phyloP scores from a whole-genome alignment of 306 rosid species.

The Quercus gilva region DNA sequence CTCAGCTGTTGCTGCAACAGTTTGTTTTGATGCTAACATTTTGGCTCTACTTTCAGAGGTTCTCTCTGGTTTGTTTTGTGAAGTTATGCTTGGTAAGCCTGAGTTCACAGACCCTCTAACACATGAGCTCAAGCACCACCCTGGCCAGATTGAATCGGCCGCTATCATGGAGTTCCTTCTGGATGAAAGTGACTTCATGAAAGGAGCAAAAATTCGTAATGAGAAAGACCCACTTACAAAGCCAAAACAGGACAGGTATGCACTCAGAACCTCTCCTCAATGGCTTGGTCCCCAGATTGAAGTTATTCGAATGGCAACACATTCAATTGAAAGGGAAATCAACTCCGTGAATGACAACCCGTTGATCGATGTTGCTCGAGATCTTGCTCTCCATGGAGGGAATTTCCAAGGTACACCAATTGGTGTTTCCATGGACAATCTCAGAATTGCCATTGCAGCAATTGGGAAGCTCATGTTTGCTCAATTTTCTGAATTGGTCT shows the following conservation, averaged over 20 bases:
- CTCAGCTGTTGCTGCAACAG: conserved; percentile 33
- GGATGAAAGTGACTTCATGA: conserved; percentile 24
- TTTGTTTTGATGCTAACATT: conserved; percentile 33
- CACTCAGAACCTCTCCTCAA: conserved; percentile 37
- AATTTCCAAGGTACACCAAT: conserved; percentile 44
- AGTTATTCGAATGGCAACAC: conserved; percentile 35
- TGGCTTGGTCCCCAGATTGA: conserved; percentile 43
- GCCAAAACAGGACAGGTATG: conserved; percentile 41
- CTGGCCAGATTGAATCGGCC: conserved; percentile 40
- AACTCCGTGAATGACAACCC: conserved; percentile 41
- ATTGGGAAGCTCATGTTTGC: conserved; percentile 41
- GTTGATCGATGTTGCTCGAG: conserved; percentile 29
- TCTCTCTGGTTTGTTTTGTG: conserved; percentile 34
- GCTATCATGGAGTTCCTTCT: conserved; percentile 33
- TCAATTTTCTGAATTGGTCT: conserved; percentile 39
- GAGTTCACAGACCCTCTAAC: conserved; percentile 38
- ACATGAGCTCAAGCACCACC: conserved; percentile 40
- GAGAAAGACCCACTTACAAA: conserved; percentile 32
- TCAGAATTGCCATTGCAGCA: conserved; percentile 39
- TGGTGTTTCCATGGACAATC: conserved; percentile 41
- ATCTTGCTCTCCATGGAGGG: conserved; percentile 34
- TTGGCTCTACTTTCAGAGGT: conserved; percentile 25
- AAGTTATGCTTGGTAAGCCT: conserved; percentile 33
- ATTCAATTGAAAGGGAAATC: conserved; percentile 39
- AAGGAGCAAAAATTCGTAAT: conserved; percentile 27